phyloP scores from a whole-genome alignment of 768 basidiomycete genomes.

The Tylopilus subfusipes region DNA sequence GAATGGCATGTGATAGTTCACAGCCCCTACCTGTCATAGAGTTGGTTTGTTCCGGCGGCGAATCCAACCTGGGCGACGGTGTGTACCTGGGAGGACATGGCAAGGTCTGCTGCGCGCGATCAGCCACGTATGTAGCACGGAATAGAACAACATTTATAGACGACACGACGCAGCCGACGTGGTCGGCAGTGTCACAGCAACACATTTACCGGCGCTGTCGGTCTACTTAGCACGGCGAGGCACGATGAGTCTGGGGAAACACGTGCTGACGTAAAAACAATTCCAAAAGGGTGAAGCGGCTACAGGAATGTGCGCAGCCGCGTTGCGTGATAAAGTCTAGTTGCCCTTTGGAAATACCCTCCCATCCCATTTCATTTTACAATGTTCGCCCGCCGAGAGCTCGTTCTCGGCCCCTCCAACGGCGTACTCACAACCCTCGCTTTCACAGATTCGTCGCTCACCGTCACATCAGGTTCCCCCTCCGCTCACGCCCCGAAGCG shows the following conservation, averaged over 20 bases:
- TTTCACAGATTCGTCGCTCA: slow-evolving; percentile 27
- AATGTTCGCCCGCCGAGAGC: slow-evolving; percentile 20
- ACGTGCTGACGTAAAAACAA: neutral
- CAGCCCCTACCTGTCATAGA: slow-evolving; percentile 50
- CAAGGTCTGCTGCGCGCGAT: neutral
- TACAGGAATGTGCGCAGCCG: neutral
- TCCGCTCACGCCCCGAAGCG: neutral
- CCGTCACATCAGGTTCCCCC: slow-evolving; percentile 22
- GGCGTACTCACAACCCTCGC: slow-evolving; percentile 23
- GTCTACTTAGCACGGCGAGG: too few species aligned
- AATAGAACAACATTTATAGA: neutral
- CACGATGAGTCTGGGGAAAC: too few species aligned
- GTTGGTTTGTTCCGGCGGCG: slow-evolving; percentile 74
- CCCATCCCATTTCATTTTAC: neutral
- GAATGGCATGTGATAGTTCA: too few species aligned
- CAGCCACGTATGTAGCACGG: neutral
- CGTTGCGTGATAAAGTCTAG: slow-evolving; percentile 3
- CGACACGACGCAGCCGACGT: neutral
- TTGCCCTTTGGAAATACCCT: neutral
- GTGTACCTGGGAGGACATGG: slow-evolving; percentile 49
- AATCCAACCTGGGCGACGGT: slow-evolving; percentile 70
- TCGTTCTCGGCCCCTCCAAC: slow-evolving; percentile 15
- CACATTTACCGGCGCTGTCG: too few species aligned
- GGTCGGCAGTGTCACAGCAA: neutral
- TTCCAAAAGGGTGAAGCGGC: neutral